Percentiles rank a stretch among this genome's conserved stretches.
Evolutionary conservation across 2,329 filamentous ascomycete species (phyloP).

Genomic region (Calonectria leucothoes): DNA sequence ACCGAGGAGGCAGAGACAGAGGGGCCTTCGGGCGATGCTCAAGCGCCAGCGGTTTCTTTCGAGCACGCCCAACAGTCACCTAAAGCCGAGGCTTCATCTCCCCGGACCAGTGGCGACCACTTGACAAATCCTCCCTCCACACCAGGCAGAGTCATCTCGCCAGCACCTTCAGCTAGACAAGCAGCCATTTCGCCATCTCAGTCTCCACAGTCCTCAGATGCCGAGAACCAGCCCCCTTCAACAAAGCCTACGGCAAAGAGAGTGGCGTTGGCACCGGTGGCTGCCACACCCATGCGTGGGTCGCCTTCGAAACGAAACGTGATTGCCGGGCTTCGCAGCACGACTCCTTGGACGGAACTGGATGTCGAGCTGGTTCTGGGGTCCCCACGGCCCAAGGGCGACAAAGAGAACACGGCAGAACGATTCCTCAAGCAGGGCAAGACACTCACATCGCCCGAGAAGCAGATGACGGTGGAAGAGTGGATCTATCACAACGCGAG

Average conservation of each 20-base stretch:
- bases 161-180: constrained; percentile 63
- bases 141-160: constrained; percentile 54
- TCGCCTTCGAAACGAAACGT: constrained; percentile 74
- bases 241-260: constrained; percentile 67
- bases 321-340: constrained; percentile 67
- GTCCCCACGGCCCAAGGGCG: constrained; percentile 52
- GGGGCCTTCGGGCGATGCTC: constrained; percentile 26
- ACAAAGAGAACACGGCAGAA: constrained; percentile 65
- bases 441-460: constrained; percentile 80
- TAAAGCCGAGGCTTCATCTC: constrained; percentile 29
- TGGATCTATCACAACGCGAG: constrained; percentile 89
- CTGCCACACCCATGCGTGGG: constrained; percentile 59
- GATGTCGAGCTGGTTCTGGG: constrained; percentile 81
- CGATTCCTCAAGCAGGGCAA: constrained; percentile 65
- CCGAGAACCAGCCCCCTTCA: constrained; percentile 82
- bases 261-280: constrained; percentile 58
- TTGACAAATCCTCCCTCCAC: constrained; percentile 53
- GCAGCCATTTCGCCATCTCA: constrained; percentile 70
- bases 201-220: constrained; percentile 82
- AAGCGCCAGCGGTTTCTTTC: constrained; percentile 32
- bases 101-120: constrained; percentile 28
- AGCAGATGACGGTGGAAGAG: constrained; percentile 91
- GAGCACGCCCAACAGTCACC: constrained; percentile 33
- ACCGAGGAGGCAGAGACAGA: constrained; percentile 25
- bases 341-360: constrained; percentile 75